A percentile compares a stretch with the other conserved stretches of the same genome.
Conservation (phyloP, 352 stramenopile genomes). For the Pythium scleroteichum region DNA sequence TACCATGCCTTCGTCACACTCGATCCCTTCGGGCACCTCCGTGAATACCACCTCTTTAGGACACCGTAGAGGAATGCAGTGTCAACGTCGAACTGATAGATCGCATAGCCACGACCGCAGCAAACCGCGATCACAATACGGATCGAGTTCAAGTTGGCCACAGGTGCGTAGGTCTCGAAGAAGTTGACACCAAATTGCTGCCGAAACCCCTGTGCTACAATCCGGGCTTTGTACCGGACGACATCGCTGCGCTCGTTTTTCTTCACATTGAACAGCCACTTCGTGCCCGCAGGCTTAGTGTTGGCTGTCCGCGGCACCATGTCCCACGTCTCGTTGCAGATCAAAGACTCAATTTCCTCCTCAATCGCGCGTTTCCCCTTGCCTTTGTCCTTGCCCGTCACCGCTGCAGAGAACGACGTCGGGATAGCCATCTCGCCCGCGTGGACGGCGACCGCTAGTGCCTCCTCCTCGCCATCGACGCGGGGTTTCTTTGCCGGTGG, state of each 20-base stretch:
- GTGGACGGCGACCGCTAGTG: not conserved
- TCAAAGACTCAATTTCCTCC: not conserved
- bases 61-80: constrained; percentile 37
- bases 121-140: constrained; percentile 24
- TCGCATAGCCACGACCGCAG: constrained; percentile 18
- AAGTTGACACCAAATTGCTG: constrained; percentile 33
- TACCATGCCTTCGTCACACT: not conserved
- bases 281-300: constrained; percentile 26
- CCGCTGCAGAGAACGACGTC: not conserved
- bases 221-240: not conserved
- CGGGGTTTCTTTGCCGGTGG: not conserved
- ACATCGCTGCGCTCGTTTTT: constrained; percentile 33
- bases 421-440: not conserved
- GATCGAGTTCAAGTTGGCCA: constrained; percentile 43
- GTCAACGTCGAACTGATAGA: constrained; percentile 38
- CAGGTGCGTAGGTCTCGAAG: constrained; percentile 23
- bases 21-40: constrained; percentile 5
- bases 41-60: constrained; percentile 26
- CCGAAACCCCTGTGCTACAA: constrained; percentile 33
- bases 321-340: constrained; percentile 4
- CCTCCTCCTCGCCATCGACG: not conserved
- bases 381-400: not conserved
- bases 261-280: constrained; percentile 44
- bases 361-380: not conserved
- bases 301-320: not conserved